phyloP scores from a whole-genome alignment of 768 basidiomycete genomes.

The Asterophora lycoperdoides region DNA sequence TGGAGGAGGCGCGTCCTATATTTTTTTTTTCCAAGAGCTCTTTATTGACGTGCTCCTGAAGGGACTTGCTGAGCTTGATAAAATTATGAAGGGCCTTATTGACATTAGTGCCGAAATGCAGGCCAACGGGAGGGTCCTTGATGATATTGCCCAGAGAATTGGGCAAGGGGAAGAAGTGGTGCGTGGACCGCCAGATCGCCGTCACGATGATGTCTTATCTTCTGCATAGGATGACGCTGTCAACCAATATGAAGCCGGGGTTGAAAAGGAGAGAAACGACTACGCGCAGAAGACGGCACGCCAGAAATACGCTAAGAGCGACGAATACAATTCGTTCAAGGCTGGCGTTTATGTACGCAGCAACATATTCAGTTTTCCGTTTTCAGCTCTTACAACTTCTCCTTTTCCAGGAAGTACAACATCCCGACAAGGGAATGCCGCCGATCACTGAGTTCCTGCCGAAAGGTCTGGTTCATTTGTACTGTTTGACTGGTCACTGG shows the following conservation, averaged over 20 bases:
- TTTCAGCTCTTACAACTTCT: not conserved
- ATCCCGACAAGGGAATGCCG: constrained; percentile 68
- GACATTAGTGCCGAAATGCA: constrained; percentile 62
- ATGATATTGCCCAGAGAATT: constrained; percentile 53
- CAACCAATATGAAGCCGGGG: constrained; percentile 45
- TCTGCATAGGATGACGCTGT: constrained; percentile 45
- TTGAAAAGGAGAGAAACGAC: constrained; percentile 36
- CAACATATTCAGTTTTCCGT: not conserved
- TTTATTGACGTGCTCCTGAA: constrained; percentile 20
- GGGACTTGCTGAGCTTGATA: constrained; percentile 59
- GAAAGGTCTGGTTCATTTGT: constrained; percentile 43
- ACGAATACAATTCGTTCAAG: constrained; percentile 58
- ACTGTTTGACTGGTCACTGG: not conserved
- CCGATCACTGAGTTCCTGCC: constrained; percentile 71
- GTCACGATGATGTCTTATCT: constrained; percentile 1
- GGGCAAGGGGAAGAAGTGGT: constrained; percentile 58
- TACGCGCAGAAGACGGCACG: constrained; percentile 63
- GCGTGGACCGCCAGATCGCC: constrained; percentile 22
- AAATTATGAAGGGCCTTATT: constrained; percentile 62
- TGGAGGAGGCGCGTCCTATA: constrained; percentile 40
- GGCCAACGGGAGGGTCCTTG: constrained; percentile 49
- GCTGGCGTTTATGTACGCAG: constrained; percentile 56
- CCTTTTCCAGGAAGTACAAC: constrained; percentile 54
- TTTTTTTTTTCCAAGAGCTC: constrained; percentile 2
- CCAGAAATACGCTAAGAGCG: constrained; percentile 70